Conservation (phyloP, 495 filamentous ascomycete species). For the Annulohypoxylon moriforme region DNA sequence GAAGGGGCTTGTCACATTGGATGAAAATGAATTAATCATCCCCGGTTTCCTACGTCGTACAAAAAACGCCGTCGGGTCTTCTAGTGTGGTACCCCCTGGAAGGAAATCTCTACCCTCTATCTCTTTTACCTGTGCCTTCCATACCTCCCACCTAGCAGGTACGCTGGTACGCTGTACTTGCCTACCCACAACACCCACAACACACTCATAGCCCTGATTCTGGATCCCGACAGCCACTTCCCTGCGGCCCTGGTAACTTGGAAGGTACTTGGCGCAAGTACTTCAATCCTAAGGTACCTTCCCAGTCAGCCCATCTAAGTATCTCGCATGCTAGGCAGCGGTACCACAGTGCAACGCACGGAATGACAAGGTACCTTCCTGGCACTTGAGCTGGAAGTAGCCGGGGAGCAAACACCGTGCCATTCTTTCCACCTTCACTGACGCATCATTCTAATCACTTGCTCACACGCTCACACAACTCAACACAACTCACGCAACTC, state of each 20-base stretch:
- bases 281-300: constrained; percentile 29
- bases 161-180: too few relatives aligned
- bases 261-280: constrained; percentile 6
- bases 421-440: constrained; percentile 39
- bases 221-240: constrained; percentile 31
- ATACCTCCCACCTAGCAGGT: too few relatives aligned
- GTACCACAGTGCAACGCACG: constrained; percentile 44
- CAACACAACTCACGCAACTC: constrained; percentile 20
- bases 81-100: constrained; percentile 33
- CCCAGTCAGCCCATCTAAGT: constrained; percentile 29
- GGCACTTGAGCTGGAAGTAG: constrained; percentile 36
- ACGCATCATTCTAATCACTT: constrained; percentile 33
- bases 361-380: constrained; percentile 38
- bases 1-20: constrained; percentile 34
- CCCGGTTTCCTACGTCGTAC: constrained; percentile 40
- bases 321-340: constrained; percentile 17
- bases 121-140: not conserved
- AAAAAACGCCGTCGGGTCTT: constrained; percentile 35
- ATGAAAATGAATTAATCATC: constrained; percentile 33
- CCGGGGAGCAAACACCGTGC: constrained; percentile 45
- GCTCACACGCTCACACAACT: constrained; percentile 16
- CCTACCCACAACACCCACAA: not conserved
- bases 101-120: constrained; percentile 15
- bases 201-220: constrained; percentile 20
- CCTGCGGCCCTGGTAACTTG: not conserved